Conservation (phyloP, 2,329 filamentous ascomycete genomes). For the Amesomyces nigricolor region DNA sequence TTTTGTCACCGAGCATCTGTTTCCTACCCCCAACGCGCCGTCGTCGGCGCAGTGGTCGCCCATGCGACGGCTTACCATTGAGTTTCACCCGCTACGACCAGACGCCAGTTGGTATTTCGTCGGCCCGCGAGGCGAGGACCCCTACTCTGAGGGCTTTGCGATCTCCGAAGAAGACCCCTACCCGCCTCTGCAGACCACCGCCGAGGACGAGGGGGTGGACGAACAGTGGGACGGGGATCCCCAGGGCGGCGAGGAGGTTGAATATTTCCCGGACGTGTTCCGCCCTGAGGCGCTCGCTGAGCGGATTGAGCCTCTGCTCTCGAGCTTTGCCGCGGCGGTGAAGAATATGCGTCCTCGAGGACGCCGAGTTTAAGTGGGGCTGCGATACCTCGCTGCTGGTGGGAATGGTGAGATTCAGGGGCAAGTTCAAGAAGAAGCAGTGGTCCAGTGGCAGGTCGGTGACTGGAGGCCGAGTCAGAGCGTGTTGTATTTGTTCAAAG, state of each 20-base stretch:
- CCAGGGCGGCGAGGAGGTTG: slow-evolving; percentile 1
- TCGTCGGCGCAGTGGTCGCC: too few species aligned
- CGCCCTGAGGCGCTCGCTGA: slow-evolving; percentile 1
- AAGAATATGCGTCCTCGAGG: neutral
- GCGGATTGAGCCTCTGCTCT: slow-evolving; percentile 5
- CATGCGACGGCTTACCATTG: too few species aligned
- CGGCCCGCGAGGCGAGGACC: too few species aligned
- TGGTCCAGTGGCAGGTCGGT: slow-evolving; percentile 1
- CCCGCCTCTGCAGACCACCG: neutral
- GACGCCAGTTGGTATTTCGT: too few species aligned
- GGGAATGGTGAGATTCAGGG: neutral
- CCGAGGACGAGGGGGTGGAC: slow-evolving; percentile 2
- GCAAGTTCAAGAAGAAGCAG: neutral
- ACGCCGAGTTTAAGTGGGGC: neutral
- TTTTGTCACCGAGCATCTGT: too few species aligned
- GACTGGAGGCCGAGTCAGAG: neutral
- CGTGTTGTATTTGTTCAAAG: neutral
- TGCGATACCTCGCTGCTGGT: neutral
- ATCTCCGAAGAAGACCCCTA: too few species aligned
- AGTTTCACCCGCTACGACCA: too few species aligned
- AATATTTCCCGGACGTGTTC: neutral
- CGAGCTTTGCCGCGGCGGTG: neutral
- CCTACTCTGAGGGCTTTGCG: too few species aligned
- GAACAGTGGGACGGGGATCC: slow-evolving; percentile 1
- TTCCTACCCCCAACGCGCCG: too few species aligned